Base-by-base conservation (phyloP, 1,284 basidiomycete genomes). In the Pyrrhoderma noxium region DNA sequence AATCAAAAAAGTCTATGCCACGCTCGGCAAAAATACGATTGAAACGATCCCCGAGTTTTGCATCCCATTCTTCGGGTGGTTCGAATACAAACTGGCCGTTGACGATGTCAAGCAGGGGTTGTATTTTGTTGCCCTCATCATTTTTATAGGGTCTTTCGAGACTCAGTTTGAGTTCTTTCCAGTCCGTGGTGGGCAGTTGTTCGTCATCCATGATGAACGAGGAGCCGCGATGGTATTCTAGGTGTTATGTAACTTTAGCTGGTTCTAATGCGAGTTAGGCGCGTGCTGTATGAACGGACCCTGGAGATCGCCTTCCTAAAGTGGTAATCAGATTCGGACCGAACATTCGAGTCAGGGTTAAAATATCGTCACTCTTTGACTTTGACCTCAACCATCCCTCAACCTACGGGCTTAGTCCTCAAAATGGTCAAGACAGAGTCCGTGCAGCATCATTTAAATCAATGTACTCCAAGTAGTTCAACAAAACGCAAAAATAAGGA, bases 111-210 rank as follows among this genome's bases (percentile, higher is more conserved):
- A 75, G 65, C 23, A 89, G 65, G n/a, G 72, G 69, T 19, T 77
- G 80, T 23, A 88, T 75, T 11, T 62, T 71, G 39, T 77, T 67
- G 11, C 81, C 84, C 38, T 73, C 66, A 56, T 89, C 86, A 60
- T 87, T 82, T 65, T 82, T 88, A 68, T 89, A 88, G 0, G 84
- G 85, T 42, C 79, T 71, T 62, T 90, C 87, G 37, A 89, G 72
- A 1, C 85, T 82, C 7, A 89, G 68, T 56, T 69, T 80, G 34
- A 80, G 69, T 51, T 73, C 72, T 61, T 76, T 82, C 76, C 79
- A 84, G n/a, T 5, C 5, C 11, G 27, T 11, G 27, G 27, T 31
- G 13, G 69, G 60, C 13, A 69, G 71, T 51, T 74, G 71, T 51
- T 74, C 71, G 35, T 36, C 47, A 22, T 47, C 16, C 27, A 31